These are phyloP conservation scores for Colletotrichum sp. DNA, from an alignment of 2,329 filamentous ascomycete genomes.

Conservation along the genomic window DNA sequence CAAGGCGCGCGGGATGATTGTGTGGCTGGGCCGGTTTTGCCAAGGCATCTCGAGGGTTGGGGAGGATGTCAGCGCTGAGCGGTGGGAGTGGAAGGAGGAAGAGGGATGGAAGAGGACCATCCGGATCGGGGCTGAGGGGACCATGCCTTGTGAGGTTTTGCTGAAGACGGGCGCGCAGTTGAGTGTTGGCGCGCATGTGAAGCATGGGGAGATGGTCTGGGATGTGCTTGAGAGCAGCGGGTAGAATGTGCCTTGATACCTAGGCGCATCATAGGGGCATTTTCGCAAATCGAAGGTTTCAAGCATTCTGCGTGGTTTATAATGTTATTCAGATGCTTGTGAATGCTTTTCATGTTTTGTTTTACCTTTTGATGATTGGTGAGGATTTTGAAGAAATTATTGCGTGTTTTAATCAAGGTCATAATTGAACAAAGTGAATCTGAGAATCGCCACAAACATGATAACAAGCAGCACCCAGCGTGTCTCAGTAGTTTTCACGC, in stretches of 20 bases:
- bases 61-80: slow-evolving; percentile 50
- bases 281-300: not conserved
- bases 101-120: slow-evolving; percentile 39
- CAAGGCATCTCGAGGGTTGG: slow-evolving; percentile 60
- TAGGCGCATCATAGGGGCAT: not conserved
- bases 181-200: slow-evolving; percentile 24
- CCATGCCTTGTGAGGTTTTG: slow-evolving; percentile 37
- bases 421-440: not conserved
- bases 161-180: slow-evolving; percentile 19
- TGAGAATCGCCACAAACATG: not conserved
- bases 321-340: not conserved
- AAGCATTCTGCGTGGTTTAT: not conserved
- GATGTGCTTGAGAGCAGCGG: slow-evolving; percentile 34
- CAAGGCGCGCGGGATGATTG: slow-evolving; percentile 51
- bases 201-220: slow-evolving; percentile 32
- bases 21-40: slow-evolving; percentile 57
- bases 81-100: slow-evolving; percentile 52
- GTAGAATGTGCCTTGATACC: not conserved
- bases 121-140: slow-evolving; percentile 34
- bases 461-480: fast-evolving
- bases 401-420: not conserved
- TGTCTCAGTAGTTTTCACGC: fast-evolving
- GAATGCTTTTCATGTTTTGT: not conserved
- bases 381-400: not conserved
- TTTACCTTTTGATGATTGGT: not conserved